phyloP scores from a whole-genome alignment of 495 filamentous ascomycete genomes.

The Lentithecium fluviatile region DNA sequence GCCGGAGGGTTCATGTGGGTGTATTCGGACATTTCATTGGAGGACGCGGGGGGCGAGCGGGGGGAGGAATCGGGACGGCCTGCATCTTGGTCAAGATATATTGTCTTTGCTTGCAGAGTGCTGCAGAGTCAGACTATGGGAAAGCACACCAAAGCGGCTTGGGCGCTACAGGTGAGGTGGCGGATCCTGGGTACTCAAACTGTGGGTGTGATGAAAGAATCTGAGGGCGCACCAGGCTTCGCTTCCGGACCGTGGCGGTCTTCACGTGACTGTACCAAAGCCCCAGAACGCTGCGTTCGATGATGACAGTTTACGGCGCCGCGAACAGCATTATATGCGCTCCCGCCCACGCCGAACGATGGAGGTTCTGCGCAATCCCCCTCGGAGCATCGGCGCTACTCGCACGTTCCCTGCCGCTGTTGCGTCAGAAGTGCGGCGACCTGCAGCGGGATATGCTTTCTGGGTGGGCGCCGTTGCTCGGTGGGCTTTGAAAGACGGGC shows the following conservation, averaged over 20 bases:
- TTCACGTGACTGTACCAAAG: not conserved
- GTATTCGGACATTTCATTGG: slow-evolving; percentile 18
- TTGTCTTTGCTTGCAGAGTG: slow-evolving; percentile 1
- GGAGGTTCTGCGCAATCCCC: no score
- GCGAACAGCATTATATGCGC: not conserved
- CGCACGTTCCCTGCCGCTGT: no score
- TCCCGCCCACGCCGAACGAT: no score
- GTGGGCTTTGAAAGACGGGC: no score
- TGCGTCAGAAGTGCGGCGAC: no score
- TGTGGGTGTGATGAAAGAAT: not conserved
- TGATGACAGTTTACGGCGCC: not conserved
- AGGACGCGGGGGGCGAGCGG: not conserved
- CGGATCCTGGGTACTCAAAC: not conserved
- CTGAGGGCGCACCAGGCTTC: not conserved
- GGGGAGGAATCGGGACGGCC: not conserved
- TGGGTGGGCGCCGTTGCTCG: no score
- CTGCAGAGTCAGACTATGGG: slow-evolving; percentile 3
- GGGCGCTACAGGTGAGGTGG: not conserved
- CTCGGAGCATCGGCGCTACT: no score
- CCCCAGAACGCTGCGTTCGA: no score
- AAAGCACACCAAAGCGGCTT: slow-evolving; percentile 4
- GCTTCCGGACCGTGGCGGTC: not conserved
- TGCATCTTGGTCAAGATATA: slow-evolving; percentile 20
- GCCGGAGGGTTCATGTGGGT: slow-evolving; percentile 1
- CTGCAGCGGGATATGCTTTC: no score